Evolutionary conservation across 129 eudicot species (phyloP).

Genomic region (Chrysanthemum makinoi): DNA sequence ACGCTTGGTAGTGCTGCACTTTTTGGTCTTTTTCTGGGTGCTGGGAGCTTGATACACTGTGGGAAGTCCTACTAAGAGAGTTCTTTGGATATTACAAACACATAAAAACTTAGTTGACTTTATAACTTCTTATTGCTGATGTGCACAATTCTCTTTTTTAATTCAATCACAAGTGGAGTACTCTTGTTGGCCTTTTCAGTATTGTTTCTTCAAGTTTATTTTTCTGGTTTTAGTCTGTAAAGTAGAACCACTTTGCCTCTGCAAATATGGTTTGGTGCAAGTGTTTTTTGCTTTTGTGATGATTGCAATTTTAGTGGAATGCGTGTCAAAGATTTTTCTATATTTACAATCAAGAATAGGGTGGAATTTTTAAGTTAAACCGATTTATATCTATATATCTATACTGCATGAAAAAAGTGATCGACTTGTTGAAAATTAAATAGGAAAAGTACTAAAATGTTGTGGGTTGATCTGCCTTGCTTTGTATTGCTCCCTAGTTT

Average conservation of each 20-base stretch:
- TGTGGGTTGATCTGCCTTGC: too few relatives aligned
- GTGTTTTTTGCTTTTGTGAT: background rate
- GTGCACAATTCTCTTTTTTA: slow-evolving; percentile 12
- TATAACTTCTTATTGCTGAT: slow-evolving; percentile 5
- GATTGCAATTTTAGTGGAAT: too few relatives aligned
- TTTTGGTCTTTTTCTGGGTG: slow-evolving; percentile 60
- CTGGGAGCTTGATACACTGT: slow-evolving; percentile 64
- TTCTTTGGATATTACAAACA: slow-evolving; percentile 11
- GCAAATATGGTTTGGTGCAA: background rate
- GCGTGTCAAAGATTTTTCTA: too few relatives aligned
- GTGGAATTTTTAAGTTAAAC: too few relatives aligned
- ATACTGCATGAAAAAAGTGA: too few relatives aligned
- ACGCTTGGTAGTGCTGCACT: slow-evolving; percentile 63
- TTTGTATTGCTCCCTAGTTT: too few relatives aligned
- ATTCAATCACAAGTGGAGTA: background rate
- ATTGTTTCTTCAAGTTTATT: background rate
- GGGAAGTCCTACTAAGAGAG: slow-evolving; percentile 44
- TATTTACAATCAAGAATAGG: too few relatives aligned
- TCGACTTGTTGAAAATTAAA: too few relatives aligned
- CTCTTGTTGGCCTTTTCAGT: background rate
- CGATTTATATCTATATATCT: too few relatives aligned
- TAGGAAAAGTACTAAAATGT: too few relatives aligned
- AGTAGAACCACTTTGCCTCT: background rate
- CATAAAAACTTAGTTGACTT: slow-evolving; percentile 25
- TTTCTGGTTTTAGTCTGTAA: background rate